Percentiles rank a stretch among this genome's conserved stretches.
Evolutionary conservation across 2,329 filamentous ascomycete genomes (phyloP).

Genomic region (Diaporthe vaccinii): DNA sequence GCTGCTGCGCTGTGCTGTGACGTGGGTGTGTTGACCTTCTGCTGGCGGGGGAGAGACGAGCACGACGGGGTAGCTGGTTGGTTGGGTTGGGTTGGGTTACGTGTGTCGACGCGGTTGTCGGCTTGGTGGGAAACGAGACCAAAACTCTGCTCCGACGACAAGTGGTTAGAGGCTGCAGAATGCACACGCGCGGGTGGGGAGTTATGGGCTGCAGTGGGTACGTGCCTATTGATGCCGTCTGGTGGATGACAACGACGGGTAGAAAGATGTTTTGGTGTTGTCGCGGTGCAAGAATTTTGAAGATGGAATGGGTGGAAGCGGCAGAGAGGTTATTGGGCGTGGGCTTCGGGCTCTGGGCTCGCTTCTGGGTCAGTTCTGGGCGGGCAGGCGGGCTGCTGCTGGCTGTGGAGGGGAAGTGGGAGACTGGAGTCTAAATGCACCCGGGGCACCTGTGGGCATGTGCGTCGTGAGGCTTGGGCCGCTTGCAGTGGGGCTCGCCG

Average conservation of each 20-base stretch:
- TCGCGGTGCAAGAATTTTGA: constrained; percentile 41
- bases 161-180: constrained; percentile 12
- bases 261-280: constrained; percentile 28
- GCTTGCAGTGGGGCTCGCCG: constrained; percentile 34
- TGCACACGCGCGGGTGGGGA: background rate
- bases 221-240: constrained; percentile 26
- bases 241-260: background rate
- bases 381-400: background rate
- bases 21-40: constrained; percentile 21
- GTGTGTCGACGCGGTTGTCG: constrained; percentile 18
- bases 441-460: constrained; percentile 18
- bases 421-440: constrained; percentile 23
- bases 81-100: constrained; percentile 18
- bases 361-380: background rate
- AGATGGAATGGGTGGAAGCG: constrained; percentile 35
- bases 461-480: constrained; percentile 26
- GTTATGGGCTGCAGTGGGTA: constrained; percentile 8
- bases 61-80: background rate
- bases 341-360: constrained; percentile 21
- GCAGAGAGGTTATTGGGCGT: constrained; percentile 31
- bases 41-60: background rate
- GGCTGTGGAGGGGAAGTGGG: constrained; percentile 16
- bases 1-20: constrained; percentile 28
- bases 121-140: background rate
- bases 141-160: constrained; percentile 11